A percentile compares a stretch with the other conserved stretches of the same genome.
phyloP scores from a whole-genome alignment of 2,329 filamentous ascomycete genomes.

The Chalara sp. region DNA sequence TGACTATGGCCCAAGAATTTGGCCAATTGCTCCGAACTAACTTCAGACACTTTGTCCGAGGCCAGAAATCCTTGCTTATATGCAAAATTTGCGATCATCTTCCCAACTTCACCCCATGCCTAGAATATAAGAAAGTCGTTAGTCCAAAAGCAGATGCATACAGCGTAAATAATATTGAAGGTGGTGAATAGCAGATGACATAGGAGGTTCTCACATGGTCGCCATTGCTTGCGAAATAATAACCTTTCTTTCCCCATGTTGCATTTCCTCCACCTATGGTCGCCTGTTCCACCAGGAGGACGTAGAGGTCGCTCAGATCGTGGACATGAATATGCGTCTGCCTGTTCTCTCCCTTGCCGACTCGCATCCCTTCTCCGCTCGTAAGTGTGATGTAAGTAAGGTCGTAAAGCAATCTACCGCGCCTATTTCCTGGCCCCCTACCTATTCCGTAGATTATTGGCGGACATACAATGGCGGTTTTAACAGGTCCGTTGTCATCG shows the following conservation, averaged over 20 bases:
- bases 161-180: no score
- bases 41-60: constrained; percentile 16
- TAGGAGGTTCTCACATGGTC: constrained; percentile 34
- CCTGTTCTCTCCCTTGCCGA: constrained; percentile 48
- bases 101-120: constrained; percentile 48
- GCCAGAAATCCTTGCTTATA: constrained; percentile 45
- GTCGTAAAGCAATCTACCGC: constrained; percentile 50
- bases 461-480: constrained; percentile 57
- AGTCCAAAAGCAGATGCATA: no score
- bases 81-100: constrained; percentile 43
- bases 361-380: constrained; percentile 42
- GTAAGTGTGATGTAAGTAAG: constrained; percentile 43
- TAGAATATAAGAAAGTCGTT: no score
- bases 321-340: constrained; percentile 57
- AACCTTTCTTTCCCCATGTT: constrained; percentile 52
- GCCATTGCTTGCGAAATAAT: constrained; percentile 58
- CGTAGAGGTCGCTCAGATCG: constrained; percentile 50
- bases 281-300: constrained; percentile 49
- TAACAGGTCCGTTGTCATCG: constrained; percentile 33
- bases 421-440: constrained; percentile 48
- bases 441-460: constrained; percentile 58
- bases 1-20: constrained; percentile 24
- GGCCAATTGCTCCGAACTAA: no score
- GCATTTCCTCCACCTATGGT: constrained; percentile 31
- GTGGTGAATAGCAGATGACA: no score